phyloP scores from a whole-genome alignment of 2,329 filamentous ascomycete species.

The Xylogone sp. region DNA sequence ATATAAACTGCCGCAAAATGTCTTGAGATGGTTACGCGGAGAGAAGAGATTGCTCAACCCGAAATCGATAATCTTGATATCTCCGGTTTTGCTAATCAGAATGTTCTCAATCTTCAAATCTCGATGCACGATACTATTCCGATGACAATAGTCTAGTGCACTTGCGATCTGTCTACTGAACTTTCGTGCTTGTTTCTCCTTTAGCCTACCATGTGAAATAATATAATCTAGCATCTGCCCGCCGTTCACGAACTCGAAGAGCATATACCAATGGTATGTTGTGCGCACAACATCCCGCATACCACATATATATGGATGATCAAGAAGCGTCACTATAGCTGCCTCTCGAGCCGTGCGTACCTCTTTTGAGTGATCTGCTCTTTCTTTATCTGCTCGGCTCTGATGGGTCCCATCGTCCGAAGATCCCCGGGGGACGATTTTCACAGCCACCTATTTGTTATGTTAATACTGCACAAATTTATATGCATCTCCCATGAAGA shows the following conservation, averaged over 20 bases:
- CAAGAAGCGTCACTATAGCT: conserved; percentile 89
- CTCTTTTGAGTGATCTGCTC: conserved; percentile 94
- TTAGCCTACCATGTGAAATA: conserved; percentile 93
- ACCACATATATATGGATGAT: conserved; percentile 93
- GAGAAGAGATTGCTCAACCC: conserved; percentile 95
- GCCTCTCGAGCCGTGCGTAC: conserved; percentile 92
- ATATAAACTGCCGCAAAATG: conserved; percentile 95
- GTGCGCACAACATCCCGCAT: conserved; percentile 94
- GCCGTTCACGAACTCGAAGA: conserved; percentile 98
- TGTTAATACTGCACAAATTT: conserved; percentile 11
- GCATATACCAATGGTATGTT: conserved; percentile 99
- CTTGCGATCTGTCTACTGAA: conserved; percentile 97
- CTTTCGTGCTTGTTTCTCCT: conserved; percentile 97
- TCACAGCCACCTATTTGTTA: conserved; percentile 77
- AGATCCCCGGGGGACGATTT: conserved; percentile 90
- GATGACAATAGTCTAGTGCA: conserved; percentile 93
- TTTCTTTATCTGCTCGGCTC: conserved; percentile 70
- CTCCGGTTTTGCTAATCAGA: conserved; percentile 95
- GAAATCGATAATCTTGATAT: conserved; percentile 99
- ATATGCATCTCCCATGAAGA: not conserved
- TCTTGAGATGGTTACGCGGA: conserved; percentile 81
- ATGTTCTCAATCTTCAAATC: conserved; percentile 99
- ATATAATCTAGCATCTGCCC: conserved; percentile 99
- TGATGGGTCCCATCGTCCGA: conserved; percentile 69
- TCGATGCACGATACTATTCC: conserved; percentile 96